Evolutionary conservation across 2,329 filamentous ascomycete species (phyloP).

Genomic region (Fusarium secorum): DNA sequence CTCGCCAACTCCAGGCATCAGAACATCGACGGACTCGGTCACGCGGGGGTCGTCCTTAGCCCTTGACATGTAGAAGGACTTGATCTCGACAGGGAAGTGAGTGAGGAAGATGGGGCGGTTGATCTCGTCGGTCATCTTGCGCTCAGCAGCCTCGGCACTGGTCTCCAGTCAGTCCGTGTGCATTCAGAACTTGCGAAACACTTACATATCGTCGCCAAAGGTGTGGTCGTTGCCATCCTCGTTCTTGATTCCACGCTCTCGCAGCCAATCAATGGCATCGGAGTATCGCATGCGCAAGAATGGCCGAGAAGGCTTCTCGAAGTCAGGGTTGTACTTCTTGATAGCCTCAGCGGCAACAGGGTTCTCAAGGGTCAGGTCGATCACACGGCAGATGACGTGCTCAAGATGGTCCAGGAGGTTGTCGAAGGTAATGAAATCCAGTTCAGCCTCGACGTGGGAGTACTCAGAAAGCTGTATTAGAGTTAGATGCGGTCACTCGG

Average conservation of each 20-base stretch:
- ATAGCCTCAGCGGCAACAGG: conserved; percentile 75
- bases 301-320: conserved; percentile 80
- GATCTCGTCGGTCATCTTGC: conserved; percentile 96
- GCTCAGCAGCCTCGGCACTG: conserved; percentile 88
- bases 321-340: conserved; percentile 89
- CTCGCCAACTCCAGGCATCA: conserved; percentile 94
- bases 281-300: conserved; percentile 96
- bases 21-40: conserved; percentile 87
- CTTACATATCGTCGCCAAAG: conserved; percentile 89
- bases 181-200: not conserved
- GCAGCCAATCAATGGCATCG: conserved; percentile 94
- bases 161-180: not conserved
- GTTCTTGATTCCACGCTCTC: conserved; percentile 88
- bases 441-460: conserved; percentile 94
- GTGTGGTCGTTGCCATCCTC: conserved; percentile 89
- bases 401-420: conserved; percentile 90
- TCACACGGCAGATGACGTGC: conserved; percentile 83
- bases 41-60: conserved; percentile 80
- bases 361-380: conserved; percentile 79
- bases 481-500: not conserved
- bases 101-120: conserved; percentile 95
- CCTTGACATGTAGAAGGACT: conserved; percentile 99
- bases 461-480: conserved; percentile 76
- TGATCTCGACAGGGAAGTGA: conserved; percentile 97
- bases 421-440: conserved; percentile 94